A percentile compares a stretch with the other conserved stretches of the same genome.
Conservation (phyloP, 768 basidiomycete genomes). For the Mycena latifolia region DNA sequence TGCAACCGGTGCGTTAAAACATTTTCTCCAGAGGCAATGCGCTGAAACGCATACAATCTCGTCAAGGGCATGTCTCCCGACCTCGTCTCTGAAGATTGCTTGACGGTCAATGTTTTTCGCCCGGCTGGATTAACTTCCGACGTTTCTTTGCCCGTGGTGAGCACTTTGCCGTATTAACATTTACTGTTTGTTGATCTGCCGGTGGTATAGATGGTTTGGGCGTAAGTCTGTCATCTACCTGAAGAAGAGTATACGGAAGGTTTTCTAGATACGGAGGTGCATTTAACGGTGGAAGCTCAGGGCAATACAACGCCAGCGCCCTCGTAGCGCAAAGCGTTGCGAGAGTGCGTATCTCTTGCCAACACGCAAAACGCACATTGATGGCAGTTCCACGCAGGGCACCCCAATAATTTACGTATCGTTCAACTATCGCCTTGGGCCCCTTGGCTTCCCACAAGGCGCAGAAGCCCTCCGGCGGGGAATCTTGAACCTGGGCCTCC, state of each 20-base stretch:
- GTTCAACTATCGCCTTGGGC: conserved; percentile 57
- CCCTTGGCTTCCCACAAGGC: conserved; percentile 60
- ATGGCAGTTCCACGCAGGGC: conserved; percentile 41
- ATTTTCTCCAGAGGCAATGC: background rate
- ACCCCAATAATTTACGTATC: conserved; percentile 59
- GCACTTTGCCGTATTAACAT: conserved; percentile 20
- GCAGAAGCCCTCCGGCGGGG: conserved; percentile 49
- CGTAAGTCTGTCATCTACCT: conserved; percentile 36
- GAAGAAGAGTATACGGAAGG: background rate
- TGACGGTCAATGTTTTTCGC: conserved; percentile 69
- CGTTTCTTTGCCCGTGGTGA: conserved; percentile 54
- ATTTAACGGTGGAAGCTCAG: conserved; percentile 44
- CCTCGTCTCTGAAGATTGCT: conserved; percentile 68
- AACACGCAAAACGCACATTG: background rate
- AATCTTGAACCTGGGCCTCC: conserved; percentile 54
- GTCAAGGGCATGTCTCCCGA: conserved; percentile 47
- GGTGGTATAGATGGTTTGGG: conserved; percentile 51
- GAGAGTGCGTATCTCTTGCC: conserved; percentile 41
- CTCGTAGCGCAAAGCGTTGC: conserved; percentile 53
- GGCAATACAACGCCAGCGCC: conserved; percentile 46
- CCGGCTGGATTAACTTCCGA: conserved; percentile 51
- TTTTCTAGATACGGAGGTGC: conserved; percentile 50
- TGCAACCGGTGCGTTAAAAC: conserved; percentile 57
- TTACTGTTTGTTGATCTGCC: background rate
- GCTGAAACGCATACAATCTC: background rate